phyloP scores from a whole-genome alignment of 2,329 filamentous ascomycete species.

The Ceratocystis destructans region DNA sequence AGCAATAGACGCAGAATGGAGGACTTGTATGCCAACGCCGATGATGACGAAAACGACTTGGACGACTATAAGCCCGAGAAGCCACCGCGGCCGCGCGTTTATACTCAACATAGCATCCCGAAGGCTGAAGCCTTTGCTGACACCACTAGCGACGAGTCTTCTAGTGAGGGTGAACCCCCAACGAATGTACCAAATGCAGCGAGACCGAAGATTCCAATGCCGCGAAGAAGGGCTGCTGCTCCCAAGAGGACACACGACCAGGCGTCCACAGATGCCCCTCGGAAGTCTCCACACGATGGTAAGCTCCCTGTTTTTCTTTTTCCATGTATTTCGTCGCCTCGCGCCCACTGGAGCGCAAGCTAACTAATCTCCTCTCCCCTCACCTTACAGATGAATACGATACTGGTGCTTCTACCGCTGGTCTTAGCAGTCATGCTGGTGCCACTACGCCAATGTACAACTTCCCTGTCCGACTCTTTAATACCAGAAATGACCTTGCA shows the following conservation, averaged over 20 bases:
- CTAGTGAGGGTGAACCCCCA: background rate
- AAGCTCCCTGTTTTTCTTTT: background rate
- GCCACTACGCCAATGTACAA: conserved; percentile 14
- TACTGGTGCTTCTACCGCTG: conserved; percentile 1
- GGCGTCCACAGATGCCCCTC: background rate
- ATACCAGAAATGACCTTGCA: background rate
- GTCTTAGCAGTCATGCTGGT: background rate
- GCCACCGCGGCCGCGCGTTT: conserved; percentile 5
- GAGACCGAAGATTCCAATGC: conserved; percentile 10
- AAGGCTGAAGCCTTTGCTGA: conserved; percentile 13
- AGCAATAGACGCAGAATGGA: conserved; percentile 21
- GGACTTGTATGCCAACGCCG: conserved; percentile 3
- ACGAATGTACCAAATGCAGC: background rate
- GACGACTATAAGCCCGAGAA: conserved; percentile 13
- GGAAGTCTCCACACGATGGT: conserved; percentile 8
- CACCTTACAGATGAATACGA: conserved; percentile 1
- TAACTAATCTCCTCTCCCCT: background rate
- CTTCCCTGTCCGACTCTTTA: background rate
- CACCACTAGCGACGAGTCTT: conserved; percentile 16
- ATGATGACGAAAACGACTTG: background rate
- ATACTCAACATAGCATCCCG: conserved; percentile 10
- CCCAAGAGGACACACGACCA: background rate
- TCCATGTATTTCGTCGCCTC: background rate
- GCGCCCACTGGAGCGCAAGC: background rate
- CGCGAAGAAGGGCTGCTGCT: conserved; percentile 8